These are phyloP conservation scores for Xylaria sp. DNA, from an alignment of 2,329 filamentous ascomycete species.

Conservation along the genomic window DNA sequence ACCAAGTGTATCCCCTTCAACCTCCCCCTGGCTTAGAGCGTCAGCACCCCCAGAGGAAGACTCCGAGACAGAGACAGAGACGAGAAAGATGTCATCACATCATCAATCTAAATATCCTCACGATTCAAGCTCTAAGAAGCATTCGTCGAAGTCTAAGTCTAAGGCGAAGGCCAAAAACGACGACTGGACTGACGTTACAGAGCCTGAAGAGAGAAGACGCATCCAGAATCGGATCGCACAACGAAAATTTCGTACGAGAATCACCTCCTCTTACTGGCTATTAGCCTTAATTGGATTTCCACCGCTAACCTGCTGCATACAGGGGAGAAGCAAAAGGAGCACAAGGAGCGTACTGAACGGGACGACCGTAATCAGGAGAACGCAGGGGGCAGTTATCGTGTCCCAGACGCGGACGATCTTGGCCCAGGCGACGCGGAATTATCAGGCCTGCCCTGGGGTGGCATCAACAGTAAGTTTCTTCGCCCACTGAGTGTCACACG, in stretches of 20 bases:
- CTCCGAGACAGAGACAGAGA: slow-evolving; percentile 31
- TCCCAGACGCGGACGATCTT: slow-evolving; percentile 68
- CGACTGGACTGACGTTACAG: slow-evolving; percentile 76
- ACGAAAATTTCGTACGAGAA: slow-evolving; percentile 74
- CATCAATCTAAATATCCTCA: slow-evolving; percentile 53
- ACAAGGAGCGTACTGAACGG: slow-evolving; percentile 72
- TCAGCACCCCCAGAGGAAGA: slow-evolving; percentile 1
- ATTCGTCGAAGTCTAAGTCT: slow-evolving; percentile 53
- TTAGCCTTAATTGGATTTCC: neutral
- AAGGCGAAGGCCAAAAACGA: slow-evolving; percentile 55
- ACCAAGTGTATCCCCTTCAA: slow-evolving; percentile 33
- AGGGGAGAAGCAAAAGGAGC: slow-evolving; percentile 77
- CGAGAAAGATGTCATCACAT: slow-evolving; percentile 40
- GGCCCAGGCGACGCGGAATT: slow-evolving; percentile 60
- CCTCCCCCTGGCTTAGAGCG: slow-evolving; percentile 29
- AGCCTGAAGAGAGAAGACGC: slow-evolving; percentile 76
- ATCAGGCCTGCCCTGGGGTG: slow-evolving; percentile 78
- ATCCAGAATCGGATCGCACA: slow-evolving; percentile 82
- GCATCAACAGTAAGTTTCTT: slow-evolving; percentile 60
- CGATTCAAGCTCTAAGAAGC: slow-evolving; percentile 46
- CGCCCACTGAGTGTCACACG: neutral
- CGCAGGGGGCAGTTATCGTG: slow-evolving; percentile 71
- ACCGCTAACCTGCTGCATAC: slow-evolving; percentile 32
- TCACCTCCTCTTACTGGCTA: slow-evolving; percentile 27
- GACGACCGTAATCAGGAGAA: slow-evolving; percentile 71